Base-by-base conservation (phyloP, 2,329 filamentous ascomycete species). In the Apiospora koreana region DNA sequence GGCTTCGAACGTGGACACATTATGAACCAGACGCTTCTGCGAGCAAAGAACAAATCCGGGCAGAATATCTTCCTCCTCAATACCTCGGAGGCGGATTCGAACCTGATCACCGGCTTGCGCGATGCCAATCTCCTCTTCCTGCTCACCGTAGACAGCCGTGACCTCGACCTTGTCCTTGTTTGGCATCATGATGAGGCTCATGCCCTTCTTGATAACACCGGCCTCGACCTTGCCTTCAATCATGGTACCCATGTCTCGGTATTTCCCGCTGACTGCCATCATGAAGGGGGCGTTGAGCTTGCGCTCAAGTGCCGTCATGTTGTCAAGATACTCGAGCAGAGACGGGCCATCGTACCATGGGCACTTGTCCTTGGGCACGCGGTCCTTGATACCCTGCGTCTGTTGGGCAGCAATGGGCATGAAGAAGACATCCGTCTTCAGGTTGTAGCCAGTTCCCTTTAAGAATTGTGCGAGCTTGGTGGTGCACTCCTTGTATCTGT, bases 211-310 rank as follows among this genome's bases (percentile, higher is more conserved):
- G 81, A 97, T 87, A 65, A 98, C 93, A 80, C 94, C 95, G 23
- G 95, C 93, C 83, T 99, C 96, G 74, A 99, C 93, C 87, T 98
- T 97, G 75, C 96, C 96, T 84, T 99, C 97, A 54, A 98, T 89
- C 89, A 99, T 94, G 72, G 96, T 99, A 77, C 96, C 96, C 88
- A 99, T 92, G 80, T 99, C 97, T 77, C 93, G 90, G 86, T 98
- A 99, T 84, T 99, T 99, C 82, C 94, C 94, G 73, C 93, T 93
- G 74, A 99, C 88, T 10, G 96, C 93, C 95, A 99, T 98, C 96
- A 99, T 98, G 87, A 99, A 98, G 12, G 96, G 95, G 1, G 96
- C 96, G 77, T 97, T 97, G 77, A 98, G 84, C 86, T 98, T 99
- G 77, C 96, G 94, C 81, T 99, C 95, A 48, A 98, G 88, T 16